These are phyloP conservation scores for Cryptomeria japonica DNA, from an alignment of 75 land plant species.

Conservation along the genomic window DNA sequence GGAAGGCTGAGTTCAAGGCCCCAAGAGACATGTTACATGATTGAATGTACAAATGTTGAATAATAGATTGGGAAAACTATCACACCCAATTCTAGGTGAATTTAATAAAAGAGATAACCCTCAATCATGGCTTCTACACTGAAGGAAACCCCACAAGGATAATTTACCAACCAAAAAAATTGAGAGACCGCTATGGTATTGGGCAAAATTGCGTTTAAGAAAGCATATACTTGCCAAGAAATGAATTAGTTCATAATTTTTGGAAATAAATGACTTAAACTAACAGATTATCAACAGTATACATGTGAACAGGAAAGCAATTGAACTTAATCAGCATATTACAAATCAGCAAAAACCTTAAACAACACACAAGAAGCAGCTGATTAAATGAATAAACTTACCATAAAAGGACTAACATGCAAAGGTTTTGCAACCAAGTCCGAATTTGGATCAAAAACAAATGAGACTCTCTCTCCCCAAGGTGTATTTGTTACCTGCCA, in stretches of 20 bases:
- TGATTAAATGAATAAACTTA: conserved; percentile 22
- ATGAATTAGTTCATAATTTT: not conserved
- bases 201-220: not conserved
- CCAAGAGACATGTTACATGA: no score
- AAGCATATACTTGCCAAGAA: not conserved
- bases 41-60: no score
- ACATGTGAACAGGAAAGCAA: not conserved
- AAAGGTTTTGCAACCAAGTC: conserved; percentile 81
- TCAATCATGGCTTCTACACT: no score
- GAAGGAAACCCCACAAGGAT: no score
- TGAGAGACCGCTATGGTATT: not conserved
- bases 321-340: not conserved
- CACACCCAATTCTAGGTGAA: no score
- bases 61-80: no score
- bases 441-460: conserved; percentile 68
- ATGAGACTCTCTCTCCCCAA: conserved; percentile 79
- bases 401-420: conserved; percentile 97
- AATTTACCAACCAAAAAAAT: not conserved
- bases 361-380: not conserved
- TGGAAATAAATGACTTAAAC: not conserved
- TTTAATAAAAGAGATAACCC: no score
- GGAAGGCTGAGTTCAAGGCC: no score
- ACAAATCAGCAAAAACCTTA: conserved; percentile 2
- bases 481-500: conserved; percentile 88
- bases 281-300: not conserved